Conservation (phyloP, 2,329 filamentous ascomycete genomes). For the Sclerotinia subarctica region DNA sequence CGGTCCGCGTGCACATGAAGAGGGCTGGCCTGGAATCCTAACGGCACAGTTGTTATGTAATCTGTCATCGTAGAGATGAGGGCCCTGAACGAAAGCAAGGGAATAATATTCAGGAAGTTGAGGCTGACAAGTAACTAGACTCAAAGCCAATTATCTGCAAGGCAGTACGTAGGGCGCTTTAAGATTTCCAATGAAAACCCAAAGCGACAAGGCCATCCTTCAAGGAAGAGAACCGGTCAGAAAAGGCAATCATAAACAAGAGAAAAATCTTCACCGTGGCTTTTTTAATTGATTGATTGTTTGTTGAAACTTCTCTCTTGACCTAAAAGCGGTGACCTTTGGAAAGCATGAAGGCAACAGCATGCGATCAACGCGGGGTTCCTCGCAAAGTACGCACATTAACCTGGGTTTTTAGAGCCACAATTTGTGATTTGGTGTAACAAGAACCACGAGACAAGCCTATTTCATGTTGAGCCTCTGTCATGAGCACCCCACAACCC, state of each 20-base stretch:
- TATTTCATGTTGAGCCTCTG: background rate
- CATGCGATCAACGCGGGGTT: background rate
- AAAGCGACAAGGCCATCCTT: background rate
- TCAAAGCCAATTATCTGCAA: background rate
- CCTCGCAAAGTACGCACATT: background rate
- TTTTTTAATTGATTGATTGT: too few species aligned
- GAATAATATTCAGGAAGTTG: background rate
- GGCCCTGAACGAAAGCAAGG: background rate
- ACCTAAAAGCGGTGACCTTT: background rate
- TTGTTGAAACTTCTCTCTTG: background rate
- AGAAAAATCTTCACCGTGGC: background rate
- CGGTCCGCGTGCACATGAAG: background rate
- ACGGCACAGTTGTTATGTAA: background rate
- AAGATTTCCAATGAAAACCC: background rate
- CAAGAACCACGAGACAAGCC: background rate
- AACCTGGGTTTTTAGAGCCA: background rate
- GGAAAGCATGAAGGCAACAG: background rate
- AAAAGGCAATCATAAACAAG: background rate
- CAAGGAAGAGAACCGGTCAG: background rate
- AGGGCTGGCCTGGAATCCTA: background rate
- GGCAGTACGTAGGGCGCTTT: background rate
- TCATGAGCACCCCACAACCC: background rate
- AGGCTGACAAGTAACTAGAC: slow-evolving; percentile 9
- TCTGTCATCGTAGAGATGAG: background rate
- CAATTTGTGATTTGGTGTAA: background rate